phyloP scores from a whole-genome alignment of 257 asterid genomes.

The Scutellaria baicalensis region DNA sequence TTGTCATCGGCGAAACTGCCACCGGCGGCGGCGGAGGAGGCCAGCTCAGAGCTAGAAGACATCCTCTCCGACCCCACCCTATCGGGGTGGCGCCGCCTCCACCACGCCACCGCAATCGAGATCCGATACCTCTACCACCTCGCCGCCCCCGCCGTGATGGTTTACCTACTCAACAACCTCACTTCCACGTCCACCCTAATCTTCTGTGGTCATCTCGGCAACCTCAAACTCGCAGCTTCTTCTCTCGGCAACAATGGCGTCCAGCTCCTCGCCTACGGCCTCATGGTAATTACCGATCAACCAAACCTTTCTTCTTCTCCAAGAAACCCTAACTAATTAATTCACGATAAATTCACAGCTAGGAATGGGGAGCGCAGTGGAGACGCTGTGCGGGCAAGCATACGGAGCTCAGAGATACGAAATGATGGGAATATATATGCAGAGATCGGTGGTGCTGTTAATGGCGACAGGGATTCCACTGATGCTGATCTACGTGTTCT shows the following conservation, averaged over 20 bases:
- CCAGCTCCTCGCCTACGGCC: slow-evolving; percentile 49
- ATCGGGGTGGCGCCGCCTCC: slow-evolving; percentile 23
- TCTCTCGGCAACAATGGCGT: slow-evolving; percentile 47
- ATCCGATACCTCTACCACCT: slow-evolving; percentile 21
- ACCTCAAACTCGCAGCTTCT: slow-evolving; percentile 54
- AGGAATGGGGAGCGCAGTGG: slow-evolving; percentile 84
- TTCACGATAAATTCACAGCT: slow-evolving; percentile 13
- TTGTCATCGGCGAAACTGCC: not conserved
- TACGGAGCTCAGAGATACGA: slow-evolving; percentile 42
- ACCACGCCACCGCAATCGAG: slow-evolving; percentile 29
- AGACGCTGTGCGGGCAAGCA: slow-evolving; percentile 69
- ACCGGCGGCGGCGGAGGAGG: slow-evolving; percentile 9
- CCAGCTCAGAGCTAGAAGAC: slow-evolving; percentile 29
- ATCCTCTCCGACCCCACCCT: slow-evolving; percentile 19
- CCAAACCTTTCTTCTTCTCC: not conserved
- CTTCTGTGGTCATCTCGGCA: slow-evolving; percentile 64
- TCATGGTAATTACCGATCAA: slow-evolving; percentile 34
- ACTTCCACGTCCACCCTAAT: slow-evolving; percentile 50
- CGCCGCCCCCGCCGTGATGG: slow-evolving; percentile 49
- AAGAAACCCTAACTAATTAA: too few species aligned
- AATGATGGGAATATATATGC: slow-evolving; percentile 66
- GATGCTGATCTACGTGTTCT: slow-evolving; percentile 29
- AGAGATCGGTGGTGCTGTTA: slow-evolving; percentile 51
- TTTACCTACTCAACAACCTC: slow-evolving; percentile 34
- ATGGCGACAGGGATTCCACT: slow-evolving; percentile 36